A percentile compares a stretch with the other conserved stretches of the same genome.
phyloP scores from a whole-genome alignment of 768 basidiomycete species.

The Lactarius akahatsu region DNA sequence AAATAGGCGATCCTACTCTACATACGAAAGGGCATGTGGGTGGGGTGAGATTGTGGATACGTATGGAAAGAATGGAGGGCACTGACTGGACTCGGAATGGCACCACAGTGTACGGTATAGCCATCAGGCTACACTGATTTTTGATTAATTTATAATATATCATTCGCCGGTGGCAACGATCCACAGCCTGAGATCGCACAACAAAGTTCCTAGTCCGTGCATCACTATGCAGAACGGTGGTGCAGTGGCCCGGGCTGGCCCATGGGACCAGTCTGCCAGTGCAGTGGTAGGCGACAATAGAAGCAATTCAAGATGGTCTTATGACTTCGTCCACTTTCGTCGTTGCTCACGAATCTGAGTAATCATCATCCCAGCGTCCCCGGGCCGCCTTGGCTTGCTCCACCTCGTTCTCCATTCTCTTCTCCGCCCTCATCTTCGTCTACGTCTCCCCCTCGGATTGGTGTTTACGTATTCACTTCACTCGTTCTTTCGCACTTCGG shows the following conservation, averaged over 20 bases:
- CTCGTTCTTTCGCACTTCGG: constrained; percentile 87
- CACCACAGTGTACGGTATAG: not conserved
- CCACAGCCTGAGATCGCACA: not conserved
- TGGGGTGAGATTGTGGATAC: not conserved
- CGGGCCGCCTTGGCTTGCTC: not conserved
- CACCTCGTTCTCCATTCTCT: not conserved
- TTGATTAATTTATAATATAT: too few relatives aligned
- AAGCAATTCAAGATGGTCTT: not conserved
- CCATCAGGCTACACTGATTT: not conserved
- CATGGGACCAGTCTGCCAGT: not conserved
- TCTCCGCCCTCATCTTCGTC: not conserved
- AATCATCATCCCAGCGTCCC: not conserved
- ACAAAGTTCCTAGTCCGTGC: not conserved
- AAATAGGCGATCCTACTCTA: not conserved
- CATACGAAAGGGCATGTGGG: not conserved
- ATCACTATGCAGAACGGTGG: not conserved
- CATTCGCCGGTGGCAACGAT: not conserved
- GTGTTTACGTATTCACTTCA: constrained; percentile 77
- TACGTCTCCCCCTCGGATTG: not conserved
- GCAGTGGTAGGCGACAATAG: not conserved
- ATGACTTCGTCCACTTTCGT: not conserved
- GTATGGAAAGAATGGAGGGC: not conserved
- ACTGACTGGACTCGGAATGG: not conserved
- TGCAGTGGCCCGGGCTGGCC: too few relatives aligned
- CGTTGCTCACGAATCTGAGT: too few relatives aligned